Percentiles rank a stretch among this genome's conserved stretches.
Evolutionary conservation across 2,329 filamentous ascomycete genomes (phyloP).

Genomic region (Phialophora tarda): DNA sequence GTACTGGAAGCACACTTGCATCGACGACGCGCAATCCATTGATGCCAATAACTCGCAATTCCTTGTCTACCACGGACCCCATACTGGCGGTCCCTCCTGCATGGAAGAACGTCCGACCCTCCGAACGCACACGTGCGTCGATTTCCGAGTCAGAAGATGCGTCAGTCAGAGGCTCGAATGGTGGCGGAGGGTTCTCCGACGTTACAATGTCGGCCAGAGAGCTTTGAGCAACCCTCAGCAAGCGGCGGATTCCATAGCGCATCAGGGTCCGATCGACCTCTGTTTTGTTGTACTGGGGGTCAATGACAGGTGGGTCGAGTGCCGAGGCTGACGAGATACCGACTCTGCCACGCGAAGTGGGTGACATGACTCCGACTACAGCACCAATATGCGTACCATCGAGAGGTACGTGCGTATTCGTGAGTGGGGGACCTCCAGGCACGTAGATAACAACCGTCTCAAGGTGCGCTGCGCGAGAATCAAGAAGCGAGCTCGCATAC

Average conservation of each 20-base stretch:
- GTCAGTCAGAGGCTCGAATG: slow-evolving; percentile 18
- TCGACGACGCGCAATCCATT: slow-evolving; percentile 43
- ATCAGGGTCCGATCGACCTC: slow-evolving; percentile 27
- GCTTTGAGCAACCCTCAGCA: slow-evolving; percentile 26
- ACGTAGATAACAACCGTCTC: slow-evolving; percentile 41
- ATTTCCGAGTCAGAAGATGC: slow-evolving; percentile 37
- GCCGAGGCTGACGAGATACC: slow-evolving; percentile 21
- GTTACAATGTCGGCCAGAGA: slow-evolving; percentile 32
- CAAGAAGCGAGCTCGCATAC: slow-evolving; percentile 12
- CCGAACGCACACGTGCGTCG: slow-evolving; percentile 32
- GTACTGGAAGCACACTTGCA: slow-evolving; percentile 44
- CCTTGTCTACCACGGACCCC: slow-evolving; percentile 46
- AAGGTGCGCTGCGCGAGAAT: slow-evolving; percentile 14
- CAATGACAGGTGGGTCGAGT: slow-evolving; percentile 36
- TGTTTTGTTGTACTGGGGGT: slow-evolving; percentile 43
- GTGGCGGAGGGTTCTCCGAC: slow-evolving; percentile 33
- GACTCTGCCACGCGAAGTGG: slow-evolving; percentile 39
- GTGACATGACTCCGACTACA: slow-evolving; percentile 31
- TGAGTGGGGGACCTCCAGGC: slow-evolving; percentile 32
- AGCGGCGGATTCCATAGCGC: slow-evolving; percentile 36
- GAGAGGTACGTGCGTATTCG: slow-evolving; percentile 36
- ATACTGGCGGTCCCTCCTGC: slow-evolving; percentile 46
- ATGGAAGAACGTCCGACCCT: slow-evolving; percentile 45
- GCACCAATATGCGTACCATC: slow-evolving; percentile 41
- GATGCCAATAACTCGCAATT: slow-evolving; percentile 42